A percentile compares a stretch with the other conserved stretches of the same genome.
Conservation (phyloP, 129 eudicot genomes). For the Chrysanthemum seticuspe region DNA sequence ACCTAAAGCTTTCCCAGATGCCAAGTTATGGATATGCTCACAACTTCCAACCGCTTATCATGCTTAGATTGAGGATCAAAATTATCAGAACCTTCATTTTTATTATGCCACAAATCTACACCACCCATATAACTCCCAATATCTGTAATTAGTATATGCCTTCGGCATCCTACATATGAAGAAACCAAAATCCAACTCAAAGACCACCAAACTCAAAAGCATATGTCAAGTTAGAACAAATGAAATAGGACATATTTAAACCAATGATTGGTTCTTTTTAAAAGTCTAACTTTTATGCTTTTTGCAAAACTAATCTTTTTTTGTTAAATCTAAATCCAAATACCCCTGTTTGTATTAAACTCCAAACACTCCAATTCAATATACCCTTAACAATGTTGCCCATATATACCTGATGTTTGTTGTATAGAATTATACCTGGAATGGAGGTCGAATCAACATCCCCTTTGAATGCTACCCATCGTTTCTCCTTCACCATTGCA, state of each 20-base stretch:
- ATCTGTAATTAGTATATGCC: constrained; percentile 70
- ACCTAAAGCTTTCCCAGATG: constrained; percentile 95
- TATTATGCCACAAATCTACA: constrained; percentile 89
- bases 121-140: constrained; percentile 97
- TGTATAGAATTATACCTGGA: too few relatives aligned
- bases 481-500: too few relatives aligned
- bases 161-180: constrained; percentile 57
- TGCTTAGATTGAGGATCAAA: constrained; percentile 76
- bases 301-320: too few relatives aligned
- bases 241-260: neutral
- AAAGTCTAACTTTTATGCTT: too few relatives aligned
- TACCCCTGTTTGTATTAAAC: too few relatives aligned
- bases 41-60: constrained; percentile 81
- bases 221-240: neutral
- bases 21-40: constrained; percentile 86
- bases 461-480: too few relatives aligned
- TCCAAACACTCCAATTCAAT: too few relatives aligned
- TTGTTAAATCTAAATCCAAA: too few relatives aligned
- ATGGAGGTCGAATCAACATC: too few relatives aligned
- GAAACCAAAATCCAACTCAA: neutral
- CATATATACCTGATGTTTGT: too few relatives aligned
- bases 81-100: constrained; percentile 67
- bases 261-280: neutral
- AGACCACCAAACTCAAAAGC: neutral
- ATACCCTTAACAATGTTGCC: too few relatives aligned